Conservation (phyloP, 2,329 filamentous ascomycete species). For the Hymenoscyphus fructigenus region DNA sequence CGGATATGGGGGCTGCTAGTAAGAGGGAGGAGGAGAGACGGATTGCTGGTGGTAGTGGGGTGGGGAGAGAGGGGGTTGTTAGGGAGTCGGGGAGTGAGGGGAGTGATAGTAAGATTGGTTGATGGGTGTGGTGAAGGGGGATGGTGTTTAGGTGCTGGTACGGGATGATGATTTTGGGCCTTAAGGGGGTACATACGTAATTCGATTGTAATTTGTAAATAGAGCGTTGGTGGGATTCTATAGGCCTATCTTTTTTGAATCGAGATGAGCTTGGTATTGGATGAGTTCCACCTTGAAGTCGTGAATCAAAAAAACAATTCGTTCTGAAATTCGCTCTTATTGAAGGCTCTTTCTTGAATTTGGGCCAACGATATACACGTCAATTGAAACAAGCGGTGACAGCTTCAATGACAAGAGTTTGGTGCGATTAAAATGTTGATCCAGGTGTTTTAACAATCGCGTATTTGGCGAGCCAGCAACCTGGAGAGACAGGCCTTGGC, state of each 20-base stretch:
- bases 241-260: neutral
- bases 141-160: neutral
- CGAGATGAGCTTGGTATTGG: neutral
- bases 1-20: conserved; percentile 35
- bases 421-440: no score
- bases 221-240: neutral
- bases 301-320: neutral
- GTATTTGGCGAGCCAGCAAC: neutral
- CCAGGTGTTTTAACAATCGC: no score
- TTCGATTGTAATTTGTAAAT: neutral
- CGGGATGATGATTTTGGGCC: neutral
- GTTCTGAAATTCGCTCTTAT: no score
- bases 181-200: neutral
- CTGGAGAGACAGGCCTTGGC: neutral
- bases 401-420: neutral
- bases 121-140: no score
- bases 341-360: neutral
- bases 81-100: neutral
- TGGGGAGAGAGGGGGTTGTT: neutral
- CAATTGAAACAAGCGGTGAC: neutral
- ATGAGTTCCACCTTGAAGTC: neutral
- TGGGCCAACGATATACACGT: neutral
- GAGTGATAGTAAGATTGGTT: conserved; percentile 1
- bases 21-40: conserved; percentile 26
- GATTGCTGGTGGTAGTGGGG: conserved; percentile 18